Base-by-base conservation (phyloP, 1,139 yeast genomes). In the Diutina pseudorugosa region DNA sequence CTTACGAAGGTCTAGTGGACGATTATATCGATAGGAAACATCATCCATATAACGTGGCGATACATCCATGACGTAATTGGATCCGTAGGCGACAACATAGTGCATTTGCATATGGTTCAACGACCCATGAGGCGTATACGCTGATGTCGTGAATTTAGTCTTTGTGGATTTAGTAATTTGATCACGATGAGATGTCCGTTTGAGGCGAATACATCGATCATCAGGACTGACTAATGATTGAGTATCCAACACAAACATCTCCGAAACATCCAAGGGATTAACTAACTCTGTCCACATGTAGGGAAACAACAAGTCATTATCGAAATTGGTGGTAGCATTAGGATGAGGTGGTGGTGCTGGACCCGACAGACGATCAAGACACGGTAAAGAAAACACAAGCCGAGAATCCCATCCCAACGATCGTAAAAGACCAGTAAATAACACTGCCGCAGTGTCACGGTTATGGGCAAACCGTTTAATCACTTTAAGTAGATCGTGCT, bases 271-370 rank as follows among this genome's bases (percentile, higher is more conserved):
- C 3, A 67, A 36, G 0, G 76, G 75, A 53, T 70, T 70, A 2
- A 71, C 57, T 3, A 71, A 52, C 56, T 71, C 76, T 9, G 73
- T 69, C 76, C 76, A 71, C 55, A 61, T 70, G 55, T 70, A 70
- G 0, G 76, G 76, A 53, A 66, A 70, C 6, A 71, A 56, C 14
- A 71, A 56, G 55, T 71, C 76, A 54, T 65, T 62, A 52, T 71
- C 76, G 47, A 63, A 65, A 50, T 67, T 71, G 12, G 55, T 57
- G 2, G 53, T 27, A 6, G 52, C 52, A 14, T 54, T 57, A 19
- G 56, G 57, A 4, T 59, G 58, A 0, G 67, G 60, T 9, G 45
- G 45, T 4, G 45, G 45, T 2, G 45, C 45, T 5, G 21, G 11
- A 19, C 25, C 25, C 16, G 25, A 19, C 16, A 19, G 21, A 4